These are phyloP conservation scores for Xylariales sp. DNA, from an alignment of 2,329 filamentous ascomycete genomes.

Conservation along the genomic window DNA sequence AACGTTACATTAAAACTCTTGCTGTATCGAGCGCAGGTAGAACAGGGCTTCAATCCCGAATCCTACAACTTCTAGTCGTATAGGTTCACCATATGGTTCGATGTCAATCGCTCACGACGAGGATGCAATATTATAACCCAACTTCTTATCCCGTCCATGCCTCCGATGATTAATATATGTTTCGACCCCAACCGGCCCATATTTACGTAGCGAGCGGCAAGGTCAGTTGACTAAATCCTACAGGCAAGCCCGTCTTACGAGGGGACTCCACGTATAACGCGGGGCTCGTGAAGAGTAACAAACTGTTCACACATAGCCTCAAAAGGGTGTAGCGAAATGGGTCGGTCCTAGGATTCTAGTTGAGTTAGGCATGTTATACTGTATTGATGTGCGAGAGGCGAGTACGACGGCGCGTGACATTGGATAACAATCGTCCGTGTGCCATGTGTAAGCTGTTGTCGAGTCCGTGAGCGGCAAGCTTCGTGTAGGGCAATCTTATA, in stretches of 20 bases:
- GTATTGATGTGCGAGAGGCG: not conserved
- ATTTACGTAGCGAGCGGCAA: conserved; percentile 1
- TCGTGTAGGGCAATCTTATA: not conserved
- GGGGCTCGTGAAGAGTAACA: conserved; percentile 3
- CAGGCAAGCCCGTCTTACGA: conserved; percentile 5
- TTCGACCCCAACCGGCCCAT: not conserved
- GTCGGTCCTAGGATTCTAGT: not conserved
- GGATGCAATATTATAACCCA: not conserved
- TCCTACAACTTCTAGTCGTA: no score
- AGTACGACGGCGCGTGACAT: not conserved
- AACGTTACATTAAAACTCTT: no score
- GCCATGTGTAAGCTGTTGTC: not conserved
- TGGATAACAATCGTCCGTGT: not conserved
- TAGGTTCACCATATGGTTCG: no score
- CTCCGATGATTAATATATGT: not conserved
- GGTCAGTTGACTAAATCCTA: conserved; percentile 3
- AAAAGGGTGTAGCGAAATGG: not conserved
- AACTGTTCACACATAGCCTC: not conserved
- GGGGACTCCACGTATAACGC: conserved; percentile 11
- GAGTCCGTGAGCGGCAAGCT: not conserved
- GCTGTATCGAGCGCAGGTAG: no score
- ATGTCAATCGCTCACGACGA: no score
- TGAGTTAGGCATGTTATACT: not conserved
- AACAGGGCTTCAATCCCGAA: no score
- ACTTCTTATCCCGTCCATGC: not conserved